Conservation (phyloP, 768 basidiomycete species). For the Chlorophyllum brunneum region DNA sequence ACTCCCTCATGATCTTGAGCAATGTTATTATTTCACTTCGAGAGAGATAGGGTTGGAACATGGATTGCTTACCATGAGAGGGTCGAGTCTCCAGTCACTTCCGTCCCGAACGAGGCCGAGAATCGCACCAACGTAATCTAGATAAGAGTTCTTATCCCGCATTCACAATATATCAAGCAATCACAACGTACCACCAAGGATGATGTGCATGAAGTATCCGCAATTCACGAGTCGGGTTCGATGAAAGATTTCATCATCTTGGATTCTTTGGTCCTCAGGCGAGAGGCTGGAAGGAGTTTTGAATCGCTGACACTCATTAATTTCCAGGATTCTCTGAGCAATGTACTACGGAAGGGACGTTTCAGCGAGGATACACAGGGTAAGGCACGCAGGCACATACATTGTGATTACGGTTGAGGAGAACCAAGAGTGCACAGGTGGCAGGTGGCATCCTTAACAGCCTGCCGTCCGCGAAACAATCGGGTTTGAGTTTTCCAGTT, state of each 20-base stretch:
- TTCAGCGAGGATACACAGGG: slow-evolving; percentile 11
- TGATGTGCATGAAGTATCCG: slow-evolving; percentile 66
- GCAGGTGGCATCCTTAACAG: slow-evolving; percentile 72
- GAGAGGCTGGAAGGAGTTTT: slow-evolving; percentile 19
- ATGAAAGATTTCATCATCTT: slow-evolving; percentile 79
- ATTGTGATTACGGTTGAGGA: slow-evolving; percentile 74
- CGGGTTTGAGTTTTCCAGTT: slow-evolving; percentile 60
- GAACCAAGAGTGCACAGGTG: slow-evolving; percentile 59
- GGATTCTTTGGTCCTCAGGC: slow-evolving; percentile 27
- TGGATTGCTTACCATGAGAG: slow-evolving; percentile 45
- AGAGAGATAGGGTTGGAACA: not conserved
- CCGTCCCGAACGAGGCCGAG: slow-evolving; percentile 66
- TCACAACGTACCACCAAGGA: slow-evolving; percentile 43
- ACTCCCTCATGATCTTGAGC: slow-evolving; percentile 46
- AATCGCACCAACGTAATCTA: slow-evolving; percentile 74
- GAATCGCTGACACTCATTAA: slow-evolving; percentile 63
- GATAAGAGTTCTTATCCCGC: not conserved
- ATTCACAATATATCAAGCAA: not conserved
- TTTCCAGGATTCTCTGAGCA: slow-evolving; percentile 58
- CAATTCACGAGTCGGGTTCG: slow-evolving; percentile 72
- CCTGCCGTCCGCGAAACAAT: slow-evolving; percentile 66
- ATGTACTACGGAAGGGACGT: slow-evolving; percentile 46
- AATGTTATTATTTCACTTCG: not conserved
- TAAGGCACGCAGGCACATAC: slow-evolving; percentile 31
- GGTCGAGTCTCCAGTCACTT: slow-evolving; percentile 62